These are phyloP conservation scores for Kingdonia uniflora DNA, from an alignment of 164 flowering plant genomes.

Conservation along the genomic window DNA sequence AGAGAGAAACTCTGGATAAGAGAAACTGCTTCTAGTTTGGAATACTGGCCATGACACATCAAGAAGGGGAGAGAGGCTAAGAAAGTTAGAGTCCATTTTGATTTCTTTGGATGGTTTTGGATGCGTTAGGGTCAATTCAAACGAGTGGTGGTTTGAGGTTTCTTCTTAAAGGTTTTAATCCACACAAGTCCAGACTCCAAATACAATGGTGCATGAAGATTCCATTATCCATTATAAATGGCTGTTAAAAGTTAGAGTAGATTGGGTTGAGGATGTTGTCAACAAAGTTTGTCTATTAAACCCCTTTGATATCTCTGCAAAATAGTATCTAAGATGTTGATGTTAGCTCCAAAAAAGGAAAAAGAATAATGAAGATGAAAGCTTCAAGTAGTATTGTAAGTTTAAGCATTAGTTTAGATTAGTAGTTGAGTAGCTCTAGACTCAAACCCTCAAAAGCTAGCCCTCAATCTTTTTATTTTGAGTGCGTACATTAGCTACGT, in stretches of 20 bases:
- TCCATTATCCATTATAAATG: background rate
- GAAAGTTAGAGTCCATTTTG: conserved; percentile 3
- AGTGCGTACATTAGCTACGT: too few relatives aligned
- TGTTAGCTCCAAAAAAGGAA: too few relatives aligned
- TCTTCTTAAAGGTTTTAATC: background rate
- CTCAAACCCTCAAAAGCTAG: too few relatives aligned
- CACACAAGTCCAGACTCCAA: conserved; percentile 2
- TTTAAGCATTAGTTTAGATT: too few relatives aligned
- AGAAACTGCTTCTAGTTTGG: conserved; percentile 3
- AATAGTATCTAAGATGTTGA: too few relatives aligned
- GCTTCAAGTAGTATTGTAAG: too few relatives aligned
- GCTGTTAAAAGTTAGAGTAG: background rate
- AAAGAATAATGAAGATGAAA: too few relatives aligned
- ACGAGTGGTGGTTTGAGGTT: conserved; percentile 28
- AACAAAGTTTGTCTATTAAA: too few relatives aligned
- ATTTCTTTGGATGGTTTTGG: conserved; percentile 7
- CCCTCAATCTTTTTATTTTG: too few relatives aligned
- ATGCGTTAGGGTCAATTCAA: conserved; percentile 13
- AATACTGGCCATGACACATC: background rate
- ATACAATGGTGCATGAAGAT: background rate
- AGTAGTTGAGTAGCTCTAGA: too few relatives aligned
- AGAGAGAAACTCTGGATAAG: conserved; percentile 5
- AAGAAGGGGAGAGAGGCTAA: conserved; percentile 2
- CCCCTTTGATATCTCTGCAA: too few relatives aligned
- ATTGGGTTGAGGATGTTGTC: too few relatives aligned